Base-by-base conservation (phyloP, 202 grass and related monocot species). In the Saccharum hybrid region DNA sequence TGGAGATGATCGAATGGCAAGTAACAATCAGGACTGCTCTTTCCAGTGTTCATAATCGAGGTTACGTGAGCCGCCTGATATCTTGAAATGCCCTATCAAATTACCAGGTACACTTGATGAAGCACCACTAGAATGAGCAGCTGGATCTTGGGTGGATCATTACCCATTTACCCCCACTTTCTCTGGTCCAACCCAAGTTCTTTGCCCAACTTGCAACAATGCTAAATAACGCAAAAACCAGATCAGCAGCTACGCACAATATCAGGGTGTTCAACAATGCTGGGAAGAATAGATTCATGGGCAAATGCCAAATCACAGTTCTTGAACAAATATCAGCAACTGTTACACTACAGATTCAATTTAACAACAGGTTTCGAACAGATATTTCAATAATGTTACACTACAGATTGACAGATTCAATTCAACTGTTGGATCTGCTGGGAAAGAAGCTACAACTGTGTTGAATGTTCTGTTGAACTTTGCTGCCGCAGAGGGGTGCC, bases 381-480 rank as follows among this genome's bases (percentile, higher is more conserved):
- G 86, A 86, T 83, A 66, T 63, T 79, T 52, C 75, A 4, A 3
- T 86, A 83, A 38, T 90, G 74, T n/a, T n/a, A 90, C 79, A 86
- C 80, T 71, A 76, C 80, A 86, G 80, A 87, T 76, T 65, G 52
- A 83, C 75, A 83, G 84, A 90, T 71, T 71, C 68, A 83, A 83
- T 63, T 45, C 36, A 74, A 75, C 4, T n/a, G 69, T 21, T 60
- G 46, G 60, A 9, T 56, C 70, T 57, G 42, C 69, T 60, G 2
- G 31, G 2, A 22, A 49, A n/a, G 5, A 8, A 0, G 28, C 84
- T 90, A 86, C 88, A 84, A 83, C 68, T 40, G 82, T 73, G 81
- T 88, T 36, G 90, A 73, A 60, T 86, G 84, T 13, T 92, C 92
- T 30, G 82, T 67, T 63, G 88, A 79, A 71, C 83, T 83, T 73